Percentiles rank a stretch among this genome's conserved stretches.
These are phyloP conservation scores for Calycina herbarum DNA, from an alignment of 2,329 filamentous ascomycete species.

Conservation along the genomic window DNA sequence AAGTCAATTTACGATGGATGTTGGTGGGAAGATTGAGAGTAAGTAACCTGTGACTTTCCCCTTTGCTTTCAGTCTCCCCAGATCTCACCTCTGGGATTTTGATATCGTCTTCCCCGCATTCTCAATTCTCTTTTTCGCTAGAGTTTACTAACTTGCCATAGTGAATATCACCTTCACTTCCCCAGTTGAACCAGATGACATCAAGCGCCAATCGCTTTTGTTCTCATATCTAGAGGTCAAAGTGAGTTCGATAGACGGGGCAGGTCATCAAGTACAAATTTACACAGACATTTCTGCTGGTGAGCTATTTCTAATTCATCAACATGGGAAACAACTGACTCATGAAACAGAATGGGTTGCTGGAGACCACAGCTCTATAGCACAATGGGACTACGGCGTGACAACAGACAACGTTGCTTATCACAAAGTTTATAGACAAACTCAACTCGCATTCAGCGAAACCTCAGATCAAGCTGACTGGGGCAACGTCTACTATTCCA, in stretches of 20 bases:
- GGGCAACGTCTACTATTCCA: slow-evolving; percentile 78
- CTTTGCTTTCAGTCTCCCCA: background rate
- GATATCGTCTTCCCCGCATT: background rate
- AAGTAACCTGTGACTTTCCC: background rate
- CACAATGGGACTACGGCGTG: slow-evolving; percentile 61
- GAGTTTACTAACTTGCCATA: background rate
- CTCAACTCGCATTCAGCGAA: slow-evolving; percentile 68
- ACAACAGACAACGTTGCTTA: slow-evolving; percentile 55
- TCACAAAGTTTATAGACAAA: slow-evolving; percentile 60
- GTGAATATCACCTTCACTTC: slow-evolving; percentile 71
- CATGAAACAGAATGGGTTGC: slow-evolving; percentile 66
- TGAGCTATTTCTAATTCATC: slow-evolving; percentile 39
- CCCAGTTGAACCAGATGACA: slow-evolving; percentile 65
- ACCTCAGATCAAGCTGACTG: slow-evolving; percentile 71
- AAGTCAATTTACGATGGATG: slow-evolving; percentile 68
- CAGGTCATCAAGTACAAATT: slow-evolving; percentile 63
- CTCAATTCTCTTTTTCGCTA: too few relatives aligned
- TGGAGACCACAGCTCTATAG: slow-evolving; percentile 55
- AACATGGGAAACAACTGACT: background rate
- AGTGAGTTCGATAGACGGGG: slow-evolving; percentile 62
- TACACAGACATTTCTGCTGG: slow-evolving; percentile 73
- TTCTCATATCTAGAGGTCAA: slow-evolving; percentile 70
- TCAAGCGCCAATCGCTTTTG: slow-evolving; percentile 65
- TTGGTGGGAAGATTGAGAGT: slow-evolving; percentile 55
- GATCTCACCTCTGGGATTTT: background rate